These are phyloP conservation scores for Neurospora sp. DNA, from an alignment of 2,329 filamentous ascomycete species.

Conservation along the genomic window DNA sequence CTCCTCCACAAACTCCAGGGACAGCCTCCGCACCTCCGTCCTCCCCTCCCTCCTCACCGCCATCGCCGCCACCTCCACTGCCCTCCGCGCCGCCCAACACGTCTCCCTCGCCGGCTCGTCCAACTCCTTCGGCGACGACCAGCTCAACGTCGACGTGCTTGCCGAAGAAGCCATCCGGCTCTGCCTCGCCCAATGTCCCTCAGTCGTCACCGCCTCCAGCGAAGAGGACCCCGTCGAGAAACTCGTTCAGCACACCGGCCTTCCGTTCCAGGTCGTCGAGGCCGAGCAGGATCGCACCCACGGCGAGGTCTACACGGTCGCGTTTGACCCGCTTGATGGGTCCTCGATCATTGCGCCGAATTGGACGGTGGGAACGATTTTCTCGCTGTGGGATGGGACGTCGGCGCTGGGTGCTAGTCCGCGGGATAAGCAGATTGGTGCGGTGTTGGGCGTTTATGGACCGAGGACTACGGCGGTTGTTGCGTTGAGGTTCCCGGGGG, in stretches of 20 bases:
- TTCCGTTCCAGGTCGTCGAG: neutral
- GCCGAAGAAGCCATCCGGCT: slow-evolving; percentile 39
- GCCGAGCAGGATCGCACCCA: slow-evolving; percentile 22
- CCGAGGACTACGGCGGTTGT: slow-evolving; percentile 46
- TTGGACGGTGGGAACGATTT: slow-evolving; percentile 47
- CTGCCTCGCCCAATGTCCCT: slow-evolving; percentile 31
- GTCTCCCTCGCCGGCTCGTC: slow-evolving; percentile 38
- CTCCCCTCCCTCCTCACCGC: slow-evolving; percentile 37
- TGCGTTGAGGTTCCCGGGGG: slow-evolving; percentile 38
- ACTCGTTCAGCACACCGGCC: slow-evolving; percentile 13
- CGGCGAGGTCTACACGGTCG: slow-evolving; percentile 37
- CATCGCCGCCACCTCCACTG: slow-evolving; percentile 33
- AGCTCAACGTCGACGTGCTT: slow-evolving; percentile 47
- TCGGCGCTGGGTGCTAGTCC: slow-evolving; percentile 34
- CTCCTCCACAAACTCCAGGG: neutral
- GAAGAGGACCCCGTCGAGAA: slow-evolving; percentile 50
- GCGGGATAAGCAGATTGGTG: slow-evolving; percentile 32
- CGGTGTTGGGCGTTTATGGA: slow-evolving; percentile 43
- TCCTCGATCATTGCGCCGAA: slow-evolving; percentile 50
- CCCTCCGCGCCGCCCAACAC: slow-evolving; percentile 33
- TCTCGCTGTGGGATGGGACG: slow-evolving; percentile 46
- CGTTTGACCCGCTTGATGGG: slow-evolving; percentile 55
- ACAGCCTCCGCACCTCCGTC: slow-evolving; percentile 30
- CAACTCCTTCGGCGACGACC: slow-evolving; percentile 49
- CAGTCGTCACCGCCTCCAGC: slow-evolving; percentile 42